Conservation (phyloP, 1,139 yeast genomes). For the Wickerhamomyces sp. region DNA sequence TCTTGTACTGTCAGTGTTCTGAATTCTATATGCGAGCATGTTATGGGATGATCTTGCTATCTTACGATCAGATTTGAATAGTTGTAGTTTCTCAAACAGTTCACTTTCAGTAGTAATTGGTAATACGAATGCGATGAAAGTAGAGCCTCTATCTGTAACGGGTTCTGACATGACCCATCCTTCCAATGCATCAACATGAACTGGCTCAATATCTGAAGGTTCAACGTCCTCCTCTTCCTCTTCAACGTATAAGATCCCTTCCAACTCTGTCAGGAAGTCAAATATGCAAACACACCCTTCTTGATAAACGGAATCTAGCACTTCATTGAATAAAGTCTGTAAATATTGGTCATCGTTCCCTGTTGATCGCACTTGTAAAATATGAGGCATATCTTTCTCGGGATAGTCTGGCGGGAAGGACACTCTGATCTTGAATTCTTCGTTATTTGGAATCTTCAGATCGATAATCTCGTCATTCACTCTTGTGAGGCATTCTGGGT, state of each 20-base stretch:
- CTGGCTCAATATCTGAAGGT: conserved; percentile 8
- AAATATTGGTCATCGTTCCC: conserved; percentile 36
- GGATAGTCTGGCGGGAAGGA: conserved; percentile 75
- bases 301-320: conserved; percentile 44
- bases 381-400: conserved; percentile 45
- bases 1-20: conserved; percentile 45
- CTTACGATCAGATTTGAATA: conserved; percentile 58
- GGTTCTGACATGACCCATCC: conserved; percentile 81
- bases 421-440: conserved; percentile 51
- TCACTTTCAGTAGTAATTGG: conserved; percentile 59
- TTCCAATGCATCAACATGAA: conserved; percentile 39
- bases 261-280: conserved; percentile 67
- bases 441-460: conserved; percentile 61
- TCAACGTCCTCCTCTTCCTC: conserved; percentile 22
- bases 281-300: conserved; percentile 72
- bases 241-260: conserved; percentile 41
- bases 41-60: conserved; percentile 70
- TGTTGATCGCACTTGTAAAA: conserved; percentile 45
- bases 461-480: conserved; percentile 40
- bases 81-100: conserved; percentile 47
- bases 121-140: conserved; percentile 75
- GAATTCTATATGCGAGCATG: conserved; percentile 83
- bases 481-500: conserved; percentile 51
- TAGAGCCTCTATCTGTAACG: conserved; percentile 75
- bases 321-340: conserved; percentile 39